Base-by-base conservation (phyloP, 306 rosid species). In the apple (Malus domestica) region DNA sequence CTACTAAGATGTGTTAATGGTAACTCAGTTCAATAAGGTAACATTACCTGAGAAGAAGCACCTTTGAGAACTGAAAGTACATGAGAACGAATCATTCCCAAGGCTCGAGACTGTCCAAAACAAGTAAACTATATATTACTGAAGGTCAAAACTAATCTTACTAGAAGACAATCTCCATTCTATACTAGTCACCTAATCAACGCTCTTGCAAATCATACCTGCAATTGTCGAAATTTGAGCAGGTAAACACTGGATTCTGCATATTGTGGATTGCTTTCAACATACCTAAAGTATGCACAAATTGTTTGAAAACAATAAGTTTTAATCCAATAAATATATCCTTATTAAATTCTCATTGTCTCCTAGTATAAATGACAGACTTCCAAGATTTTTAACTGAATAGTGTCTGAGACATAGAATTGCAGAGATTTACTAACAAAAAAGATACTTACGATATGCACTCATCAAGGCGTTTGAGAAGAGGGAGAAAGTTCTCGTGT, bases 231-330 rank as follows among this genome's bases (percentile, higher is more conserved):
- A 86, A 96, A 96, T 74, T 96, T 96, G 76, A 96, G 98, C 82
- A 96, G 84, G 89, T 92, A 96, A 82, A 96, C 97, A 80, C 91
- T 88, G 78, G 98, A 96, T 86, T 96, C 99, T 72, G 97, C 97
- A 86, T 92, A 92, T 69, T 96, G 98, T 60, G 92, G 96, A 83
- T 89, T 96, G 86, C 83, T 90, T 79, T 96, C 99, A 73, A 93
- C 97, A 80, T 92, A 92, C 88, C 99, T 96, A 83, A 77, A 57
- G 74, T 61, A 70, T 67, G 80, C 45, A 83, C 58, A 85, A 70
- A 58, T 57, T 13, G 10, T 73, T 22, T n/a, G 19, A 68, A 25
- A 51, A 22, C 38, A 59, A 0, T 11, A 60, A 54, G 66, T 71
- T 38, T 23, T 27, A 45, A 69, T 75, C 25, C 35, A 54, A 80